These are phyloP conservation scores for Sugiyamaella neomexicana DNA, from an alignment of 1,139 yeast genomes.

Conservation along the genomic window DNA sequence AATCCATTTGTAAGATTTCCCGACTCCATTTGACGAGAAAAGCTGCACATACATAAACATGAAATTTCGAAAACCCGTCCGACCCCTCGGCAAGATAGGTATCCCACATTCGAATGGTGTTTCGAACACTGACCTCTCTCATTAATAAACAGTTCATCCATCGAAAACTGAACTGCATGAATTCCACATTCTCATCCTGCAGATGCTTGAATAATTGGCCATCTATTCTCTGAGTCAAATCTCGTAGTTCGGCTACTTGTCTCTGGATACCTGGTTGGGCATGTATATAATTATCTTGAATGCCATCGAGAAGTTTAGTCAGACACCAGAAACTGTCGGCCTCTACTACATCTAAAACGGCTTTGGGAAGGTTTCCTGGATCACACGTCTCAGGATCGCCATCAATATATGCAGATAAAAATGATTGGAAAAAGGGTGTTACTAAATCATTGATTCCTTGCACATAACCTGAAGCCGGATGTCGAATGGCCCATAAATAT, in stretches of 20 bases:
- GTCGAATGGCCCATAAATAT: conserved; percentile 94
- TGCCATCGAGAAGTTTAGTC: conserved; percentile 84
- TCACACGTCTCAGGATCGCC: conserved; percentile 56
- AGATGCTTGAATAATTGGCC: conserved; percentile 69
- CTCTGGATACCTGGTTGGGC: conserved; percentile 97
- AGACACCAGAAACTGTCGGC: conserved; percentile 98
- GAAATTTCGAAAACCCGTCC: conserved; percentile 87
- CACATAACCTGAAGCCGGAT: conserved; percentile 98
- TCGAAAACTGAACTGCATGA: conserved; percentile 90
- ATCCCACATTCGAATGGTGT: conserved; percentile 96
- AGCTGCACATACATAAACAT: conserved; percentile 98
- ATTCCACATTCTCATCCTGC: conserved; percentile 78
- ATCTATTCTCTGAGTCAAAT: conserved; percentile 79
- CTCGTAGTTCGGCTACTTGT: conserved; percentile 80
- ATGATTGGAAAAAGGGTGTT: conserved; percentile 92
- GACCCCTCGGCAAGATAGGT: conserved; percentile 89
- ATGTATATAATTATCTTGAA: conserved; percentile 94
- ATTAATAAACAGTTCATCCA: conserved; percentile 98
- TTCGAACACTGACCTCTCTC: conserved; percentile 81
- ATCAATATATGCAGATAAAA: conserved; percentile 64
- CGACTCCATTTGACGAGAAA: conserved; percentile 84
- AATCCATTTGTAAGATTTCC: conserved; percentile 80
- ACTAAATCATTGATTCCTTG: conserved; percentile 96
- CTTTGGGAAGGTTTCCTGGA: conserved; percentile 60
- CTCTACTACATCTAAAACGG: conserved; percentile 62